Evolutionary conservation across 164 flowering plant genomes (phyloP).

Genomic region (Vitis riparia): DNA sequence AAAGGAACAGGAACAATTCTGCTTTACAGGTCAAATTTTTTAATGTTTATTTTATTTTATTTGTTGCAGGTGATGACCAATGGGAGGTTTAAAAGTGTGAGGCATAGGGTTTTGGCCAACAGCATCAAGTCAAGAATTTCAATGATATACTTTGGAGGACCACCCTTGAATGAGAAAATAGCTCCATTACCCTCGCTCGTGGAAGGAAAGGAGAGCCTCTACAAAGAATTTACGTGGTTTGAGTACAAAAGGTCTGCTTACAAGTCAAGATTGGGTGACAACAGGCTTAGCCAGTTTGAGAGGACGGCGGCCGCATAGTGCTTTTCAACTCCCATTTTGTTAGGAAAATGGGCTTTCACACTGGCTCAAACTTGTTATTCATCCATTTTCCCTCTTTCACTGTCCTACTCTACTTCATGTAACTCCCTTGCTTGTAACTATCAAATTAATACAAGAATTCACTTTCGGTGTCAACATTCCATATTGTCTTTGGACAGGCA

Average conservation of each 20-base stretch:
- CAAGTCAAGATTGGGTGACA: conserved; percentile 55
- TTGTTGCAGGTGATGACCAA: conserved; percentile 34
- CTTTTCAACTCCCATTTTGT: no score
- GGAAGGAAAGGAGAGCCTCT: conserved; percentile 61
- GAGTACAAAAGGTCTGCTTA: conserved; percentile 72
- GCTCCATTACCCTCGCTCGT: conserved; percentile 41
- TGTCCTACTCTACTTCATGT: no score
- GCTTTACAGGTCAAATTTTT: no score
- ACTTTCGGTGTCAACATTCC: no score
- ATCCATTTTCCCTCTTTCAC: no score
- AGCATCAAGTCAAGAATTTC: conserved; percentile 32
- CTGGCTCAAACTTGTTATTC: no score
- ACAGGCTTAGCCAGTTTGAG: conserved; percentile 50
- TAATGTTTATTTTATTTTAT: no score
- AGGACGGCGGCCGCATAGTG: conserved; percentile 1
- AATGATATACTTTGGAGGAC: conserved; percentile 51
- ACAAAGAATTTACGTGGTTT: conserved; percentile 73
- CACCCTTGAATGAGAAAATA: conserved; percentile 39
- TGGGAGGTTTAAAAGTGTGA: conserved; percentile 42
- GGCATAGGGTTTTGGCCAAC: conserved; percentile 40
- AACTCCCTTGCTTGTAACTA: no score
- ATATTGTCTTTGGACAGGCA: no score
- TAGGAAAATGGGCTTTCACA: no score
- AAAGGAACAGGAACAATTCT: no score
- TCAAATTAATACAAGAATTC: no score